Percentiles rank a stretch among this genome's conserved stretches.
phyloP scores from a whole-genome alignment of 2,329 filamentous ascomycete genomes.

The Erysiphe pisi region DNA sequence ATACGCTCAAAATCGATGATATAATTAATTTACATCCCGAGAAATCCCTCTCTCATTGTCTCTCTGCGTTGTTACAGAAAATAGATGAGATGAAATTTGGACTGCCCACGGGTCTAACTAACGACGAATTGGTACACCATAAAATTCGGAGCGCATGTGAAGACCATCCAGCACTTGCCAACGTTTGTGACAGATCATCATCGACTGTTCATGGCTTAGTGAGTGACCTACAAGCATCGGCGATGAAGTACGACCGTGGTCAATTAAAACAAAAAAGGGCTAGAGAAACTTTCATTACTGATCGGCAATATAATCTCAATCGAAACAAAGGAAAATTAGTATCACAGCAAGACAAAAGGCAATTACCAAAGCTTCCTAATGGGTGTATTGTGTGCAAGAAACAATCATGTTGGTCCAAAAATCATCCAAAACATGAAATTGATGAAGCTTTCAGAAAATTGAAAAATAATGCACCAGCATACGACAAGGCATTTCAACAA shows the following conservation, averaged over 20 bases:
- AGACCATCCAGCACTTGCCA: not conserved
- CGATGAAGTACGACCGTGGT: not conserved
- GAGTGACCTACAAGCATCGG: constrained; percentile 6
- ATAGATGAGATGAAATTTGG: constrained; percentile 24
- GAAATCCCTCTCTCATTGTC: not conserved
- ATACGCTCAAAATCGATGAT: constrained; percentile 1
- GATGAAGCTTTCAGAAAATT: constrained; percentile 2
- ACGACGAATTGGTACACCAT: not conserved
- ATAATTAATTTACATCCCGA: not conserved
- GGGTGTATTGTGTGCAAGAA: constrained; percentile 23
- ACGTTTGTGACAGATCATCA: not conserved
- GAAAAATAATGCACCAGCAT: not conserved
- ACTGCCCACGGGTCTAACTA: not conserved
- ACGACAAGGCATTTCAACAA: constrained; percentile 21
- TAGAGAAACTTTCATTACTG: not conserved
- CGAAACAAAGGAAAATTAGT: not conserved
- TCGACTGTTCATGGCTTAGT: not conserved
- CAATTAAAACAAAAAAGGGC: not conserved
- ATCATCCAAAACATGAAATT: constrained; percentile 22
- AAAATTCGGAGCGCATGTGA: constrained; percentile 23
- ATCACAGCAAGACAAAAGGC: not conserved
- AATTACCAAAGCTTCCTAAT: not conserved
- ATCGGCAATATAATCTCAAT: not conserved
- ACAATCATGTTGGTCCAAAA: constrained; percentile 21
- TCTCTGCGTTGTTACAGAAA: not conserved